phyloP scores from a whole-genome alignment of 1,139 yeast genomes.

The Diutina scorzettiae region DNA sequence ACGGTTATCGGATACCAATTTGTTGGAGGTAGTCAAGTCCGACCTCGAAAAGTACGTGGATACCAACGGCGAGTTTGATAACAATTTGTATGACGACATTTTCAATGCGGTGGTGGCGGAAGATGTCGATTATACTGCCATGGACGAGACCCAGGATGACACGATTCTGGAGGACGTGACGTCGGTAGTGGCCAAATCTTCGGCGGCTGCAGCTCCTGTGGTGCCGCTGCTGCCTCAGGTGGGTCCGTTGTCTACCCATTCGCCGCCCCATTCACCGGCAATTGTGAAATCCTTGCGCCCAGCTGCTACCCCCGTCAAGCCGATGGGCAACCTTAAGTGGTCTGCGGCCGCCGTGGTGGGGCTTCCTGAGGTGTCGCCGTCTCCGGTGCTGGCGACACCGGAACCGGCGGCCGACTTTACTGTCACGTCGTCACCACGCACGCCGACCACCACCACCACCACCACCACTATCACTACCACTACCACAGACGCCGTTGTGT shows the following conservation, averaged over 20 bases:
- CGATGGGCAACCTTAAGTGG: slow-evolving; percentile 57
- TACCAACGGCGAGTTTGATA: slow-evolving; percentile 2
- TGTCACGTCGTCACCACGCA: slow-evolving; percentile 3
- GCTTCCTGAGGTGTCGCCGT: slow-evolving; percentile 9
- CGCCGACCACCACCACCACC: slow-evolving; percentile 5
- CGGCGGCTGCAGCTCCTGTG: background rate
- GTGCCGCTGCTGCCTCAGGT: background rate
- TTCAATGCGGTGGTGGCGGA: slow-evolving; percentile 5
- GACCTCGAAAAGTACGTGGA: slow-evolving; percentile 1
- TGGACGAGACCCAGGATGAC: background rate
- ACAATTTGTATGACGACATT: slow-evolving; percentile 1
- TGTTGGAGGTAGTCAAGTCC: background rate
- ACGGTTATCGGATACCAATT: background rate
- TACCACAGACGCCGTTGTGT: too few relatives aligned
- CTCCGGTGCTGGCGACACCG: background rate
- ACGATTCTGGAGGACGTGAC: background rate
- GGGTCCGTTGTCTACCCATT: background rate
- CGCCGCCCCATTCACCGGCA: slow-evolving; percentile 8
- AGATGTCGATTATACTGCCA: slow-evolving; percentile 1
- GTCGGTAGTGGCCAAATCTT: background rate
- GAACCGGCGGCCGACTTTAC: background rate
- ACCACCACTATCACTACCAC: slow-evolving; percentile 7
- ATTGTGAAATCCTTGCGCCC: slow-evolving; percentile 45
- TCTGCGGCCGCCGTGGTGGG: slow-evolving; percentile 53
- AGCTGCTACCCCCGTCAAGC: slow-evolving; percentile 54